Evolutionary conservation across 2,329 filamentous ascomycete genomes (phyloP).

Genomic region (Arthrobotrys pseudoclavata): DNA sequence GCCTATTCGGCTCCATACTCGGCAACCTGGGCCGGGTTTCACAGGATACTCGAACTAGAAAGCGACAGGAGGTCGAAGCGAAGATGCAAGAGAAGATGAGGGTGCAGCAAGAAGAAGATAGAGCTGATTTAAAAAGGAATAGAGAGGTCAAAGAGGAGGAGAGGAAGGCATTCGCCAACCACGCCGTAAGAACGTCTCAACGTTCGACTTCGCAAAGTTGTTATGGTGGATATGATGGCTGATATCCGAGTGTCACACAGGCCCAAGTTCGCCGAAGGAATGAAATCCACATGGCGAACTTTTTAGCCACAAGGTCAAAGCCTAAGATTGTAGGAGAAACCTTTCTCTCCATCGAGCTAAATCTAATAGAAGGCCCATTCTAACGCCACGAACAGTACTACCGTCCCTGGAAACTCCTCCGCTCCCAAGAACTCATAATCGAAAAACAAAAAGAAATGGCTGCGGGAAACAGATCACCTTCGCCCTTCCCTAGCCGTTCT

Average conservation of each 20-base stretch:
- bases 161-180: conserved; percentile 52
- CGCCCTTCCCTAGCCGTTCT: conserved; percentile 6
- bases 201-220: not conserved
- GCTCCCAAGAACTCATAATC: conserved; percentile 53
- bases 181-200: conserved; percentile 40
- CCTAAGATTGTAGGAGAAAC: conserved; percentile 50
- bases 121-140: conserved; percentile 39
- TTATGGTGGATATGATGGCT: not conserved
- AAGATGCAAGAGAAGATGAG: conserved; percentile 60
- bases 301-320: conserved; percentile 45
- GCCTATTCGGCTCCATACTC: conserved; percentile 58
- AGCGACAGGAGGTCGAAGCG: conserved; percentile 51
- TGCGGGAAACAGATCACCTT: conserved; percentile 49
- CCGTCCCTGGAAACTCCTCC: conserved; percentile 60
- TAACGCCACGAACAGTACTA: conserved; percentile 43
- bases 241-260: conserved; percentile 19
- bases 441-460: conserved; percentile 57
- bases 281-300: conserved; percentile 59
- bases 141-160: conserved; percentile 54
- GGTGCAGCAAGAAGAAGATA: conserved; percentile 50
- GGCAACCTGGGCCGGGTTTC: conserved; percentile 51
- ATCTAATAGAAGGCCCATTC: not conserved
- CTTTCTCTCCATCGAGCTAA: not conserved
- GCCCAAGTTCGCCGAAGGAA: conserved; percentile 46
- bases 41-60: conserved; percentile 55